These are phyloP conservation scores for Tetrapyrgos nigripes DNA, from an alignment of 1,284 basidiomycete genomes.

Conservation along the genomic window DNA sequence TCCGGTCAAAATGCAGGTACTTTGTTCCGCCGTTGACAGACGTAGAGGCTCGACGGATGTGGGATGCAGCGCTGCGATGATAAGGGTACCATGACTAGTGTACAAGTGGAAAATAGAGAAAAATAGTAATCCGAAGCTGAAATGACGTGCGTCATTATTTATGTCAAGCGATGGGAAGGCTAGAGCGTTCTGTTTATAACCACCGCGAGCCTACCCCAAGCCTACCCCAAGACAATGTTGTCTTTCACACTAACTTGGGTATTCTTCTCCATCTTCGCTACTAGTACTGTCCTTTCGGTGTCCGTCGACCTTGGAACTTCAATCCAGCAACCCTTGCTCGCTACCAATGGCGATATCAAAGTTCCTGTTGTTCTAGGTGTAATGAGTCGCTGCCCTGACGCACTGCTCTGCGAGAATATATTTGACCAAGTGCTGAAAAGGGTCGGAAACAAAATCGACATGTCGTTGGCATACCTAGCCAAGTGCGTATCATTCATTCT, in stretches of 20 bases:
- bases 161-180: neutral
- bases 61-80: constrained; percentile 57
- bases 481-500: constrained; percentile 46
- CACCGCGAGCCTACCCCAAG: neutral
- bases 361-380: constrained; percentile 48
- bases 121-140: neutral
- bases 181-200: constrained; percentile 4
- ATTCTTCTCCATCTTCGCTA: neutral
- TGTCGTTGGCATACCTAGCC: constrained; percentile 77
- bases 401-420: constrained; percentile 76
- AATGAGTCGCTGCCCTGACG: constrained; percentile 65
- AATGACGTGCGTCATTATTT: constrained; percentile 11
- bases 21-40: constrained; percentile 75
- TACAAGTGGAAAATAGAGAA: neutral
- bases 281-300: neutral
- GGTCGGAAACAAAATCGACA: constrained; percentile 70
- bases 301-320: neutral
- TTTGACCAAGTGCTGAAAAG: constrained; percentile 76
- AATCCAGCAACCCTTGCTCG: neutral
- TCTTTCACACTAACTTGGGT: neutral
- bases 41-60: constrained; percentile 68
- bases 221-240: neutral
- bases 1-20: constrained; percentile 83
- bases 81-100: neutral
- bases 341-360: constrained; percentile 41